Evolutionary conservation across 768 basidiomycete genomes (phyloP).

Genomic region (Boletus tomentosulus): DNA sequence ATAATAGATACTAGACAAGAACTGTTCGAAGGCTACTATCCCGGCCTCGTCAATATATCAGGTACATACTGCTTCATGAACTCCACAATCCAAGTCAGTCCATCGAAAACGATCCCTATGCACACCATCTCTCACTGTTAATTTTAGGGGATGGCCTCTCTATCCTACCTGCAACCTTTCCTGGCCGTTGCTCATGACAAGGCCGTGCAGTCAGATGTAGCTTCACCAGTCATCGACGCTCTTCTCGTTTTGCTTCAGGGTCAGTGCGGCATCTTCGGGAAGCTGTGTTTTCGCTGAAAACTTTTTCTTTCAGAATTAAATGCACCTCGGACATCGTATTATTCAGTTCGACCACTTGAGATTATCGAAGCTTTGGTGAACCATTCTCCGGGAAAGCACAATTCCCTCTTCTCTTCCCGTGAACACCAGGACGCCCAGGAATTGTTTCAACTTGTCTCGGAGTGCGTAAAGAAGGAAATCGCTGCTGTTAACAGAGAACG

Average conservation of each 20-base stretch:
- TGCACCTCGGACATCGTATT: conserved; percentile 51
- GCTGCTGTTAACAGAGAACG: conserved; percentile 67
- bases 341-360: conserved; percentile 64
- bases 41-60: conserved; percentile 92
- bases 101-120: neutral
- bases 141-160: conserved; percentile 78
- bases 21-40: conserved; percentile 52
- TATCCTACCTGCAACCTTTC: conserved; percentile 76
- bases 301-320: conserved; percentile 50
- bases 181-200: conserved; percentile 70
- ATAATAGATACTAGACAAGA: conserved; percentile 24
- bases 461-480: conserved; percentile 86
- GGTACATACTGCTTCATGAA: conserved; percentile 99
- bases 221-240: conserved; percentile 83
- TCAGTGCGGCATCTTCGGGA: conserved; percentile 30
- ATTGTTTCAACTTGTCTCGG: conserved; percentile 90
- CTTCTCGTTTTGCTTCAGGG: conserved; percentile 68
- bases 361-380: conserved; percentile 68
- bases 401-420: conserved; percentile 75
- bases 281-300: conserved; percentile 3
- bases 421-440: conserved; percentile 99
- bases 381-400: conserved; percentile 48
- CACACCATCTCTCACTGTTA: conserved; percentile 14
- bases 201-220: conserved; percentile 76
- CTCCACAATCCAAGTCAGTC: conserved; percentile 80